Evolutionary conservation across 2,329 filamentous ascomycete species (phyloP).

Genomic region (Fusarium sp.): DNA sequence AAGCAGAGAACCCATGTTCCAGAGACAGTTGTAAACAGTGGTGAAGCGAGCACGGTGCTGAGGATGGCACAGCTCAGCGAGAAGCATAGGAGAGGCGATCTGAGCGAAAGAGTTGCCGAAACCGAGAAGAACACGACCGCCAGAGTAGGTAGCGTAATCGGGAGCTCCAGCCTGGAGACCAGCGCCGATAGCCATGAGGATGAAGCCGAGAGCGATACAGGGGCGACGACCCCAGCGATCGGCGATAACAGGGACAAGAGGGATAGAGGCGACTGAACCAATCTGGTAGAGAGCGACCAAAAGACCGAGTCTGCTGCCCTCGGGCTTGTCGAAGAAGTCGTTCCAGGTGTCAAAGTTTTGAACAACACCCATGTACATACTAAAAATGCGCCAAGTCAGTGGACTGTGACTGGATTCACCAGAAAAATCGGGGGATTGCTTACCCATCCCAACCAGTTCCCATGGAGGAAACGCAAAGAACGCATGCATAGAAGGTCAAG

Average conservation of each 20-base stretch:
- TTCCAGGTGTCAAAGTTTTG: constrained; percentile 66
- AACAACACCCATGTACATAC: constrained; percentile 55
- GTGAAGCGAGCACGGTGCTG: constrained; percentile 75
- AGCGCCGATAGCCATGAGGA: constrained; percentile 53
- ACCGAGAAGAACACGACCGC: constrained; percentile 57
- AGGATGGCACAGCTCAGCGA: constrained; percentile 74
- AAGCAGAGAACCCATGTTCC: constrained; percentile 69
- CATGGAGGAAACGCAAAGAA: constrained; percentile 23
- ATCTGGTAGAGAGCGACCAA: constrained; percentile 63
- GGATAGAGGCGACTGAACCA: constrained; percentile 58
- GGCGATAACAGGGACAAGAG: constrained; percentile 57
- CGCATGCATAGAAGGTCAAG: constrained; percentile 53
- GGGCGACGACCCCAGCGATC: constrained; percentile 55
- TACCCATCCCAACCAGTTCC: constrained; percentile 29
- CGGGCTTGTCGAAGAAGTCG: constrained; percentile 53
- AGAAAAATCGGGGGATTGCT: constrained; percentile 62
- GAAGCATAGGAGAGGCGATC: constrained; percentile 70
- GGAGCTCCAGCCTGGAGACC: constrained; percentile 48
- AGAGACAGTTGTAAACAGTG: constrained; percentile 74
- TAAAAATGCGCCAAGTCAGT: constrained; percentile 67
- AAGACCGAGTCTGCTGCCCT: constrained; percentile 56
- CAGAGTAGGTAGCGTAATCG: constrained; percentile 54
- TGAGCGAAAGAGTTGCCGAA: constrained; percentile 74
- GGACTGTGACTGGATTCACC: constrained; percentile 52
- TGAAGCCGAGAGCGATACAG: constrained; percentile 55